These are phyloP conservation scores for Aspergillus proliferans DNA, from an alignment of 2,329 filamentous ascomycete genomes.

Conservation along the genomic window DNA sequence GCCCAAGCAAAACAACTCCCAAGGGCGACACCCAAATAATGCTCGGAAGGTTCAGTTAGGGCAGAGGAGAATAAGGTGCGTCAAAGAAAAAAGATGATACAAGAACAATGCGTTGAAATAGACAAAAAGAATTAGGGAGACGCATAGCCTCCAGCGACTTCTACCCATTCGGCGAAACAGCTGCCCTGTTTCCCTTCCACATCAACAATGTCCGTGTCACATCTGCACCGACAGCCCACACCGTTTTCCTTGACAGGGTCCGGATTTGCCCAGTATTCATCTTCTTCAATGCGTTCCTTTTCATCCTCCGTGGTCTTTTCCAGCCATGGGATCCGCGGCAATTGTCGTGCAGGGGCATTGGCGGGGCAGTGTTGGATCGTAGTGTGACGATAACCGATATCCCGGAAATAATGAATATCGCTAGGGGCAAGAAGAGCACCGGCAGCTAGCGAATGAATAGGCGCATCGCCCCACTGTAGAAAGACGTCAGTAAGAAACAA, in stretches of 20 bases:
- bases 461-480: constrained; percentile 88
- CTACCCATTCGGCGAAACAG: constrained; percentile 93
- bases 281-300: constrained; percentile 81
- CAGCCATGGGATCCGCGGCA: constrained; percentile 71
- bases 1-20: constrained; percentile 27
- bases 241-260: constrained; percentile 90
- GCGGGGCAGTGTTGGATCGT: constrained; percentile 98
- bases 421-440: constrained; percentile 73
- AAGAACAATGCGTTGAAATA: constrained; percentile 12
- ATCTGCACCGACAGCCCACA: constrained; percentile 91
- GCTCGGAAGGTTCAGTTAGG: constrained; percentile 23
- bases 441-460: constrained; percentile 93
- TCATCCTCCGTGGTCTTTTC: constrained; percentile 76
- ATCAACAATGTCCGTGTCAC: constrained; percentile 94
- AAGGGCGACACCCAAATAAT: constrained; percentile 25
- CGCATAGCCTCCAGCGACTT: constrained; percentile 91
- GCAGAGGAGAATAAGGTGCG: constrained; percentile 21
- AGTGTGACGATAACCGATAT: constrained; percentile 96
- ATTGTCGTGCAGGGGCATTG: constrained; percentile 83
- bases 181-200: constrained; percentile 97
- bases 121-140: constrained; percentile 36
- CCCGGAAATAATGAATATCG: constrained; percentile 98
- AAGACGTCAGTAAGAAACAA: constrained; percentile 4
- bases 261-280: constrained; percentile 88
- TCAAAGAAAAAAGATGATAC: constrained; percentile 18